phyloP scores from a whole-genome alignment of 2,329 filamentous ascomycete genomes.

The Botrytis cinerea region DNA sequence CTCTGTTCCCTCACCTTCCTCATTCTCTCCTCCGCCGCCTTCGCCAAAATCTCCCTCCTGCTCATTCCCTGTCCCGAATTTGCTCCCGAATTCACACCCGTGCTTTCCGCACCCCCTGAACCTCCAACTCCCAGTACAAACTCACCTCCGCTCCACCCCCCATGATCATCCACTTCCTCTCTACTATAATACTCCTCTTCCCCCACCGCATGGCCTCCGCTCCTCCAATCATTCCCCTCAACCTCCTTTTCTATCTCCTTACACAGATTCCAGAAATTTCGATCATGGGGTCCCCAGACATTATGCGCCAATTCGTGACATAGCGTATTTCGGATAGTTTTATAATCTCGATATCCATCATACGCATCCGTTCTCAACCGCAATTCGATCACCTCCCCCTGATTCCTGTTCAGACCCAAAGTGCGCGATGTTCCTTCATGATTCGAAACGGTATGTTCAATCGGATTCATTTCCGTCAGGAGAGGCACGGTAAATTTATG shows the following conservation, averaged over 20 bases:
- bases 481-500: slow-evolving; percentile 84
- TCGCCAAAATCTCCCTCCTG: slow-evolving; percentile 73
- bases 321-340: slow-evolving; percentile 84
- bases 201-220: slow-evolving; percentile 65
- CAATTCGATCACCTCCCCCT: slow-evolving; percentile 87
- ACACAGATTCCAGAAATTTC: slow-evolving; percentile 86
- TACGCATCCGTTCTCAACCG: slow-evolving; percentile 89
- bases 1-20: slow-evolving; percentile 37
- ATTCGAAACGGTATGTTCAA: slow-evolving; percentile 69
- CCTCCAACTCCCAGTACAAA: slow-evolving; percentile 67
- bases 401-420: slow-evolving; percentile 83
- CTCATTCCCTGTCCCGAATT: slow-evolving; percentile 51
- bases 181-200: slow-evolving; percentile 55
- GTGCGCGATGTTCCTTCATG: slow-evolving; percentile 75
- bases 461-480: slow-evolving; percentile 94
- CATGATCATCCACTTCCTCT: slow-evolving; percentile 63
- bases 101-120: slow-evolving; percentile 45
- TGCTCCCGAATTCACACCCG: slow-evolving; percentile 30
- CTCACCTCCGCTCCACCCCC: slow-evolving; percentile 77
- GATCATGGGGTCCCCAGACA: slow-evolving; percentile 80
- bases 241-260: slow-evolving; percentile 87
- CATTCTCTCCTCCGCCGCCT: slow-evolving; percentile 65
- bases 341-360: slow-evolving; percentile 92
- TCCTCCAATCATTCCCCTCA: slow-evolving; percentile 74
- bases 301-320: slow-evolving; percentile 97